Conservation (phyloP, 2,329 filamentous ascomycete genomes). For the Cladosporium halotolerans region DNA sequence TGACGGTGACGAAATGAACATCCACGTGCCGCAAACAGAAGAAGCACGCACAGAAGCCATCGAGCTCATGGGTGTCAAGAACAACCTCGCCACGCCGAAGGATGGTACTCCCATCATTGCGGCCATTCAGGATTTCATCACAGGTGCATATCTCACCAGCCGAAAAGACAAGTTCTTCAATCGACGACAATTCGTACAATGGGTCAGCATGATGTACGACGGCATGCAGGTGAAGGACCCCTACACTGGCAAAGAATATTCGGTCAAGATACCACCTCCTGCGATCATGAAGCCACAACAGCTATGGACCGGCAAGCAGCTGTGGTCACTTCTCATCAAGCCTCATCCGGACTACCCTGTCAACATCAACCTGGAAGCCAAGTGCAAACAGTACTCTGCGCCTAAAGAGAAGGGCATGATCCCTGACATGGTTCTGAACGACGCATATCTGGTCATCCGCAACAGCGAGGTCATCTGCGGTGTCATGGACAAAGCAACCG, state of each 20-base stretch:
- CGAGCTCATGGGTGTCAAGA: conserved; percentile 94
- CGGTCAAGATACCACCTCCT: conserved; percentile 79
- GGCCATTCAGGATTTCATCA: conserved; percentile 99
- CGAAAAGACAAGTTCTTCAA: conserved; percentile 92
- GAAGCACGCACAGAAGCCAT: conserved; percentile 93
- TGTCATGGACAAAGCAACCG: conserved; percentile 93
- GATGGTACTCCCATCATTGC: conserved; percentile 98
- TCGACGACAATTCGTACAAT: conserved; percentile 77
- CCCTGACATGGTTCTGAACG: conserved; percentile 67
- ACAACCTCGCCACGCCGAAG: conserved; percentile 92
- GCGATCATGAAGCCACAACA: conserved; percentile 77
- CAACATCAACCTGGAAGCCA: conserved; percentile 85
- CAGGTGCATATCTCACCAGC: conserved; percentile 82
- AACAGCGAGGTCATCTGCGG: conserved; percentile 98
- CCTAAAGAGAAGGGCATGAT: conserved; percentile 54
- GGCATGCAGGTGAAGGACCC: conserved; percentile 50
- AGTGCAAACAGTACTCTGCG: conserved; percentile 74
- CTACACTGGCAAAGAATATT: conserved; percentile 44
- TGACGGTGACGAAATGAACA: conserved; percentile 97
- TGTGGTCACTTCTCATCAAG: conserved; percentile 86
- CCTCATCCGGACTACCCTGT: conserved; percentile 81
- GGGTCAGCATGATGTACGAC: conserved; percentile 92
- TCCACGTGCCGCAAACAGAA: conserved; percentile 96
- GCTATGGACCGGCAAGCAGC: conserved; percentile 94
- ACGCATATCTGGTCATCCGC: conserved; percentile 85